Conservation (phyloP, 2,329 filamentous ascomycete species). For the Talaromyces pinophilus region DNA sequence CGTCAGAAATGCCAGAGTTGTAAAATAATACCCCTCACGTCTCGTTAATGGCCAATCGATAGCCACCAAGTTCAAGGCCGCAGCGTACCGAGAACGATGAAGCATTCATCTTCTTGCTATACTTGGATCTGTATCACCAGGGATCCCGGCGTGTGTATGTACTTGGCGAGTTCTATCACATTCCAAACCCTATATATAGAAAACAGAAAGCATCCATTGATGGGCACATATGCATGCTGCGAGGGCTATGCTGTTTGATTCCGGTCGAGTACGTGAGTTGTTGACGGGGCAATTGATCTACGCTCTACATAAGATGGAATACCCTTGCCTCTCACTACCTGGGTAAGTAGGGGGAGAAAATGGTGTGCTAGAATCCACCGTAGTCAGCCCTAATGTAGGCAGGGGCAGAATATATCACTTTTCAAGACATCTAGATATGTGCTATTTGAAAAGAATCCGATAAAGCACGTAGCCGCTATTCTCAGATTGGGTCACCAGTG, state of each 20-base stretch:
- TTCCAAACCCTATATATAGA: slow-evolving; percentile 4
- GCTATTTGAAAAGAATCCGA: neutral
- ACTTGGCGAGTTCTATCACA: neutral
- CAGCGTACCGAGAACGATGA: neutral
- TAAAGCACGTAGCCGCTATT: neutral
- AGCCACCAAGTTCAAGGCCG: neutral
- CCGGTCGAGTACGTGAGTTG: neutral
- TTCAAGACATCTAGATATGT: neutral
- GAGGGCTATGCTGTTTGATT: neutral
- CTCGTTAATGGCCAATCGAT: neutral
- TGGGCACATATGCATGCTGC: neutral
- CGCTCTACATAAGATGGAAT: neutral
- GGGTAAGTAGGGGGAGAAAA: neutral
- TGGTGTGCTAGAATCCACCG: neutral
- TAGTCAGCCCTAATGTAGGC: neutral
- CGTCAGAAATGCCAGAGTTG: neutral
- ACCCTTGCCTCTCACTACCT: neutral
- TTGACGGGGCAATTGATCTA: neutral
- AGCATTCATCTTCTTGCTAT: neutral
- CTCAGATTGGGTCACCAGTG: neutral
- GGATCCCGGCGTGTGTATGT: neutral
- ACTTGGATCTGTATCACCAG: neutral
- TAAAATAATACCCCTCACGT: neutral
- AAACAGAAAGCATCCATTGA: neutral
- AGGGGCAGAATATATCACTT: neutral